phyloP scores from a whole-genome alignment of 1,284 basidiomycete species.

The Rhizoctonia solani region DNA sequence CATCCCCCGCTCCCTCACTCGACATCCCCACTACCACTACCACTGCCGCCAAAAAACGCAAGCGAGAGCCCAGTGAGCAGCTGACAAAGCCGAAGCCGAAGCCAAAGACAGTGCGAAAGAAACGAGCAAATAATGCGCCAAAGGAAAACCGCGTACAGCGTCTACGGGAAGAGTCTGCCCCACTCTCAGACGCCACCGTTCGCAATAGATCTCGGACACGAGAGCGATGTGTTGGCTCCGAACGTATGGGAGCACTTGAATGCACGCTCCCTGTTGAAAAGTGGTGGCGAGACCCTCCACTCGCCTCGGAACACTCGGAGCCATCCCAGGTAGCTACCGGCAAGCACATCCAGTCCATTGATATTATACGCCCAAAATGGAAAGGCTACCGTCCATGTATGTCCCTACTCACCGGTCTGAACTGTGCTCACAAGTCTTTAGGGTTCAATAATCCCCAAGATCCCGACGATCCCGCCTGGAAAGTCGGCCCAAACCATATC shows the following conservation, averaged over 20 bases:
- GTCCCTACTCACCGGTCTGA: not conserved
- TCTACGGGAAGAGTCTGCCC: slow-evolving; percentile 19
- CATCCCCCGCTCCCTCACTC: not conserved
- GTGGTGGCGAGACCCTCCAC: slow-evolving; percentile 22
- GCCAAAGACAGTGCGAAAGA: too few relatives aligned
- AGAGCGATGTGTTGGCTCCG: slow-evolving; percentile 22
- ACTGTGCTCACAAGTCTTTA: slow-evolving; percentile 6
- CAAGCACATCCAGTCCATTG: slow-evolving; percentile 26
- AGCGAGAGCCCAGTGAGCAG: slow-evolving; percentile 3
- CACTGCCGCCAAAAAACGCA: slow-evolving; percentile 34
- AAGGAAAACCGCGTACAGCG: slow-evolving; percentile 28
- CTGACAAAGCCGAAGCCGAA: not conserved
- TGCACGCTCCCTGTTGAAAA: slow-evolving; percentile 15
- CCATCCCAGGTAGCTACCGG: too few relatives aligned
- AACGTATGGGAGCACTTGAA: slow-evolving; percentile 30
- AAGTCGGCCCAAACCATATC: slow-evolving; percentile 30
- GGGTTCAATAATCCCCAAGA: slow-evolving; percentile 38
- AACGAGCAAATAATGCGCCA: too few relatives aligned
- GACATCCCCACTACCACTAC: not conserved
- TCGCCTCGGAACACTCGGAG: too few relatives aligned
- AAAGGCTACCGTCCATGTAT: slow-evolving; percentile 26
- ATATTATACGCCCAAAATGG: slow-evolving; percentile 30
- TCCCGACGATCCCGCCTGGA: slow-evolving; percentile 38
- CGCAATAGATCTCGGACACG: slow-evolving; percentile 28
- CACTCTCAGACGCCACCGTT: slow-evolving; percentile 7